phyloP scores from a whole-genome alignment of 2,329 filamentous ascomycete species.

The Hortaea sp. region DNA sequence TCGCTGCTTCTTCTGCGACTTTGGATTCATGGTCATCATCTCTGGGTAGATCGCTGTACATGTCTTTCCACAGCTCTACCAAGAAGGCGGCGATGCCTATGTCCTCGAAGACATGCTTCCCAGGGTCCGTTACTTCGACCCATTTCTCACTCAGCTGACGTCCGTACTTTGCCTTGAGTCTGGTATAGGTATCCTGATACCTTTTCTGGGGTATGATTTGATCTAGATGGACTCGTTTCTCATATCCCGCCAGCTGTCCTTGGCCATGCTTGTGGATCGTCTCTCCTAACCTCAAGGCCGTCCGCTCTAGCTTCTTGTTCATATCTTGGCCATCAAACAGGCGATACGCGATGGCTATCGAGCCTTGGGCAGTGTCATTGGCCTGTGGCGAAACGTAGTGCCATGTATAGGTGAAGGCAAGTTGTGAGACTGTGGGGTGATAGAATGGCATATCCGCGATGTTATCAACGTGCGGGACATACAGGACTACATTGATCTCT shows the following conservation, averaged over 20 bases:
- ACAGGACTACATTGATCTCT: conserved; percentile 55
- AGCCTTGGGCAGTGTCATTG: neutral
- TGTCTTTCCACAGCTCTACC: conserved; percentile 79
- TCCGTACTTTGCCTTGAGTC: conserved; percentile 72
- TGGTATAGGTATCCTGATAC: conserved; percentile 73
- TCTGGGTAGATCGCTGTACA: conserved; percentile 48
- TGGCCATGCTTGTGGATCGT: conserved; percentile 65
- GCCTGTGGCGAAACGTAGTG: neutral
- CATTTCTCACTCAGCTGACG: conserved; percentile 60
- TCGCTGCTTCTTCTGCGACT: neutral
- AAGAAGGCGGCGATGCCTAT: conserved; percentile 83
- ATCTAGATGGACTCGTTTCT: conserved; percentile 78
- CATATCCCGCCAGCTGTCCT: conserved; percentile 55
- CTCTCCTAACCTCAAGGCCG: conserved; percentile 57
- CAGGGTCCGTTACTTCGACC: conserved; percentile 78
- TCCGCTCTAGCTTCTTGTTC: conserved; percentile 44
- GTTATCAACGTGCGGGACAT: conserved; percentile 60
- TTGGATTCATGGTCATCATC: neutral
- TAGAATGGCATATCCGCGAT: conserved; percentile 70
- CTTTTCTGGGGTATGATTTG: conserved; percentile 63
- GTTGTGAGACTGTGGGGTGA: conserved; percentile 63
- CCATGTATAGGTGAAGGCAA: conserved; percentile 69
- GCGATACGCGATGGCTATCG: conserved; percentile 42
- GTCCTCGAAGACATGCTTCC: conserved; percentile 93
- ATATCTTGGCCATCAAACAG: conserved; percentile 25